Base-by-base conservation (phyloP, 805 yeast genomes). In the Starmerella asiatica region DNA sequence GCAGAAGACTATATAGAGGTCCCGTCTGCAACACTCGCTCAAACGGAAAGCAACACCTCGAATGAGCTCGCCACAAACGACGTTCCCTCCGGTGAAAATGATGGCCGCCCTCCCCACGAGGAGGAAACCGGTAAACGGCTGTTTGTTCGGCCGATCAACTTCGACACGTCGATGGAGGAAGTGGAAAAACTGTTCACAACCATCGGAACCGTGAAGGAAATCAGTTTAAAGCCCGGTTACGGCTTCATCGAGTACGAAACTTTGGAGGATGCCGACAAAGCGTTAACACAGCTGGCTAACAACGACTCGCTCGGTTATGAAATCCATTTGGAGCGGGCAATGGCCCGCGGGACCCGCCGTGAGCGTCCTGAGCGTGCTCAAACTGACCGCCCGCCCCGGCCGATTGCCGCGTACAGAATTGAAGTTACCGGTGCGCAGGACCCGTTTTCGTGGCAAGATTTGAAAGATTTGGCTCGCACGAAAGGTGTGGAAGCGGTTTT, bases 221-320 rank as follows among this genome's bases (percentile, higher is more conserved):
- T 75, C 26, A 72, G 70, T 47, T 61, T 76, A 23, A 73, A 75
- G 62, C 55, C 56, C 26, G 73, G 76, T 19, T 74, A 68, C 55
- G 91, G 88, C 7, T 80, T 80, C 58, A 70, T 81, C 15, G 77
- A 79, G 45, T 80, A 68, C 53, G 62, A 68, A 37, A 60, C 64
- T 40, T 69, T 72, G 34, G 65, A 64, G 9, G 70, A 72, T 61
- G 85, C 93, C 2, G 64, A 75, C 32, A 56, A 58, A 18, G 84
- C 88, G 29, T 75, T 79, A 29, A 59, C 67, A 17, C 58, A 64
- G 40, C 67, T 78, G 29, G 70, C 74, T 53, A 57, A 55, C 46
- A 47, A 56, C 46, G 55, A 52, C 29, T 51, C 55, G 47, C 53
- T 52, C 44, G 65, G 65, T 40, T 56, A 56, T 47, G 44, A 47